These are phyloP conservation scores for Singerocomus inundabilis DNA, from an alignment of 1,284 basidiomycete genomes.

Conservation along the genomic window DNA sequence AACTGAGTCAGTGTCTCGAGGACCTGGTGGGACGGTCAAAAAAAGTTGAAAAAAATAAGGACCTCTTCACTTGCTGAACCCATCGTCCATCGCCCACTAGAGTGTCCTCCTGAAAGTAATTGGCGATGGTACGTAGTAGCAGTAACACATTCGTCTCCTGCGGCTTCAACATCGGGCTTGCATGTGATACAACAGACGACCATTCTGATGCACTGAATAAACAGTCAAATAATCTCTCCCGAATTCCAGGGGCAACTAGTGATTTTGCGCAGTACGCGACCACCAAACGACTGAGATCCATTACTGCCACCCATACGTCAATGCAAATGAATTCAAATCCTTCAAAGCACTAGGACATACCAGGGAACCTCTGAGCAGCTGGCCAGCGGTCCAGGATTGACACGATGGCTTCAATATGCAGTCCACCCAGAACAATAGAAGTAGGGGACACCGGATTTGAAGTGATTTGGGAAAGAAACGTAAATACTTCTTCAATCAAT, in stretches of 20 bases:
- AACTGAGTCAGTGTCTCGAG: slow-evolving; percentile 50
- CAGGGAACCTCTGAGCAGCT: slow-evolving; percentile 75
- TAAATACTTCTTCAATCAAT: slow-evolving; percentile 64
- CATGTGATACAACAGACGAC: slow-evolving; percentile 46
- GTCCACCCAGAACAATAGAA: slow-evolving; percentile 36
- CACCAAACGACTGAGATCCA: slow-evolving; percentile 84
- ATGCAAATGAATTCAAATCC: not conserved
- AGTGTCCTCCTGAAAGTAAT: slow-evolving; percentile 65
- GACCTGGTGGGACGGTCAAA: slow-evolving; percentile 41
- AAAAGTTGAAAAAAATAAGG: not conserved
- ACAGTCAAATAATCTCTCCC: slow-evolving; percentile 55
- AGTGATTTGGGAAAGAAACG: slow-evolving; percentile 56
- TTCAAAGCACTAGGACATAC: slow-evolving; percentile 40
- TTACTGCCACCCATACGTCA: slow-evolving; percentile 48
- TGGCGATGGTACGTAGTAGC: slow-evolving; percentile 80
- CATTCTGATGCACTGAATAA: slow-evolving; percentile 74
- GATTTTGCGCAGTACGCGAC: slow-evolving; percentile 62
- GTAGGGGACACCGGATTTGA: slow-evolving; percentile 39
- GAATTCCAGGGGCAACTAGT: slow-evolving; percentile 45
- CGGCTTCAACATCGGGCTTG: slow-evolving; percentile 57
- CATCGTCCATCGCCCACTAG: slow-evolving; percentile 46
- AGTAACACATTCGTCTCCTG: slow-evolving; percentile 86
- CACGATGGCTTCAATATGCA: slow-evolving; percentile 64
- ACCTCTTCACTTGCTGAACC: slow-evolving; percentile 46
- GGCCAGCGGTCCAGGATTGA: slow-evolving; percentile 81